Evolutionary conservation across 1,284 basidiomycete genomes (phyloP).

Genomic region (Pterulicium gracile): DNA sequence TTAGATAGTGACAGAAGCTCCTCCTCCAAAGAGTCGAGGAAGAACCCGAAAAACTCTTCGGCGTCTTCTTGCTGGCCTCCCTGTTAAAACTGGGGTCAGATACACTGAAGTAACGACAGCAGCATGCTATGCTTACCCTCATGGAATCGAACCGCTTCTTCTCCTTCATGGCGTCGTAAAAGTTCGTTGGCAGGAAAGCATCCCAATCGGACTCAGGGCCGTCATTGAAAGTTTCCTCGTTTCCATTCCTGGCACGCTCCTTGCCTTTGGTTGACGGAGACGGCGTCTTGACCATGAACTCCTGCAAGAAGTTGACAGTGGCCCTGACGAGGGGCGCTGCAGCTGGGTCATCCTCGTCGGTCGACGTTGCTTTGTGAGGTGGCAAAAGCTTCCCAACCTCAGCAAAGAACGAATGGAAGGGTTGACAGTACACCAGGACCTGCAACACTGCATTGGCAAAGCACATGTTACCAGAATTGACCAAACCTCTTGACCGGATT

Average conservation of each 20-base stretch:
- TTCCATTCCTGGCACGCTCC: conserved; percentile 27
- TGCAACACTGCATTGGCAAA: conserved; percentile 95
- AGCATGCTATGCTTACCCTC: conserved; percentile 45
- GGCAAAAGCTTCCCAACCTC: conserved; percentile 52
- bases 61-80: conserved; percentile 96
- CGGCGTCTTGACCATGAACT: conserved; percentile 44
- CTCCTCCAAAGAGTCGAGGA: conserved; percentile 91
- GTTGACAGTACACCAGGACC: conserved; percentile 80
- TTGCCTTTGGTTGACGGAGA: conserved; percentile 13
- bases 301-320: conserved; percentile 71
- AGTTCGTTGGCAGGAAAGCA: conserved; percentile 71
- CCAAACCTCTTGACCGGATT: conserved; percentile 65
- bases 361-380: conserved; percentile 22
- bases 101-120: conserved; percentile 5
- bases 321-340: conserved; percentile 74
- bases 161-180: conserved; percentile 95
- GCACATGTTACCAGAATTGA: conserved; percentile 97
- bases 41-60: conserved; percentile 98
- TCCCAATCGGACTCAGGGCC: conserved; percentile 36
- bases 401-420: conserved; percentile 74
- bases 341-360: conserved; percentile 22
- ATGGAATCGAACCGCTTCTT: conserved; percentile 93
- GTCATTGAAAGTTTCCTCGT: conserved; percentile 17
- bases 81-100: conserved; percentile 21
- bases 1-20: conserved; percentile 68